phyloP scores from a whole-genome alignment of 768 basidiomycete genomes.

The Suillus sp. region DNA sequence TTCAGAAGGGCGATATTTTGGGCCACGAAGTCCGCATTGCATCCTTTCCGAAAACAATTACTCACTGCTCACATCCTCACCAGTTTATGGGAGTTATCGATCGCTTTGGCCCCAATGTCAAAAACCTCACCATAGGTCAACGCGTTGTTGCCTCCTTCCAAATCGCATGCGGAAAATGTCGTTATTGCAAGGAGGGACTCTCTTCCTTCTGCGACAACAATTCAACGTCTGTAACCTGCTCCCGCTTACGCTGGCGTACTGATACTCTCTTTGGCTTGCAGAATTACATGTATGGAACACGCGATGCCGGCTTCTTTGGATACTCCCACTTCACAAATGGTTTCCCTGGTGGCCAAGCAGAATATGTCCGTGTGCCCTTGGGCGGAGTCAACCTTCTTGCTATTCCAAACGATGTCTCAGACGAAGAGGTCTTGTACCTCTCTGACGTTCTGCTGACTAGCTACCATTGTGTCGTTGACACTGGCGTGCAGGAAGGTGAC shows the following conservation, averaged over 20 bases:
- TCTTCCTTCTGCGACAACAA: slow-evolving; percentile 74
- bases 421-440: slow-evolving; percentile 62
- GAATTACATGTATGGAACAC: slow-evolving; percentile 63
- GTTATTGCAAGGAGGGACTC: slow-evolving; percentile 72
- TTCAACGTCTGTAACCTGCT: slow-evolving; percentile 46
- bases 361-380: slow-evolving; percentile 71
- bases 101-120: slow-evolving; percentile 64
- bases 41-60: not conserved
- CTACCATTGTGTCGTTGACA: slow-evolving; percentile 75
- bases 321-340: slow-evolving; percentile 75
- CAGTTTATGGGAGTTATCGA: slow-evolving; percentile 73
- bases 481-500: slow-evolving; percentile 71
- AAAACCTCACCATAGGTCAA: slow-evolving; percentile 59
- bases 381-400: slow-evolving; percentile 73
- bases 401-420: slow-evolving; percentile 63
- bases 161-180: slow-evolving; percentile 71
- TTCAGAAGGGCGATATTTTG: slow-evolving; percentile 75
- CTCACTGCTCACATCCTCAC: not conserved
- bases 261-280: slow-evolving; percentile 39
- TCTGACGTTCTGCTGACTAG: slow-evolving; percentile 70
- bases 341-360: slow-evolving; percentile 74
- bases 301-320: slow-evolving; percentile 72
- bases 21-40: slow-evolving; percentile 60
- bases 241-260: slow-evolving; percentile 10
- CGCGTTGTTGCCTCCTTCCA: slow-evolving; percentile 82